Evolutionary conservation across 176 grass and related monocot genomes (phyloP), one percentile per base, ranked within the genome.

Genomic region (Cenchrus fungigraminus): DNA sequence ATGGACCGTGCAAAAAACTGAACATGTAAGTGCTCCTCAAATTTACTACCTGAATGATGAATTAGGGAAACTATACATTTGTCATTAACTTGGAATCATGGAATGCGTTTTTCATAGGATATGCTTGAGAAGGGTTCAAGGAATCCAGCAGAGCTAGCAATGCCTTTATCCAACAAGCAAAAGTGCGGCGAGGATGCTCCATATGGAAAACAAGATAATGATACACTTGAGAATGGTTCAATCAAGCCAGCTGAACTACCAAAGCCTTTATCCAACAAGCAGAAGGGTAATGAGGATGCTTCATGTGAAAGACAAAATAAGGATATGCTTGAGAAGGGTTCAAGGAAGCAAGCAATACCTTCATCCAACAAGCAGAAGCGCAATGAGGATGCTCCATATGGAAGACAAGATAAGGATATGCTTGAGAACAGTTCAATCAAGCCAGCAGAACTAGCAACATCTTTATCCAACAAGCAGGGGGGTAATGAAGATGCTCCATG

Each of bases 1-100:
- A 76, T 86, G 83, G 76, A 68, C 72, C 75, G 11, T 42, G 53
- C 31, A 49, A 0, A 74, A 81, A 88, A 63, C 75, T 55, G 73
- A 89, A 90, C 64, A 80, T 84, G 97, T 96, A 91, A 88, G 91
- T 79, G 65, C 58, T 76, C 4, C 74, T 76, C 81, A 68, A 71
- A 75, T 79, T 71, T 83, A 57, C 52, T 68, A 15, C 29, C n/a
- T 4, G 25, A 40, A 54, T 28, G 5, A 54, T 57, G 59, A 43
- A 49, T 44, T 57, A 13, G 25, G 85, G 12, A 55, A 44, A 53
- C 60, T 15, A 25, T 72, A 56, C 53, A 64, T 19, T 19, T 58
- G 34, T 42, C 45, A 9, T 68, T 68, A 57, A 83, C 45, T 52
- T 70, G 62, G 20, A 55, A 83, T 65, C 10, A 61, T 59, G 71